Evolutionary conservation across 768 basidiomycete genomes (phyloP), one percentile per base, ranked within the genome.

Genomic region (Tricholoma matsutake): DNA sequence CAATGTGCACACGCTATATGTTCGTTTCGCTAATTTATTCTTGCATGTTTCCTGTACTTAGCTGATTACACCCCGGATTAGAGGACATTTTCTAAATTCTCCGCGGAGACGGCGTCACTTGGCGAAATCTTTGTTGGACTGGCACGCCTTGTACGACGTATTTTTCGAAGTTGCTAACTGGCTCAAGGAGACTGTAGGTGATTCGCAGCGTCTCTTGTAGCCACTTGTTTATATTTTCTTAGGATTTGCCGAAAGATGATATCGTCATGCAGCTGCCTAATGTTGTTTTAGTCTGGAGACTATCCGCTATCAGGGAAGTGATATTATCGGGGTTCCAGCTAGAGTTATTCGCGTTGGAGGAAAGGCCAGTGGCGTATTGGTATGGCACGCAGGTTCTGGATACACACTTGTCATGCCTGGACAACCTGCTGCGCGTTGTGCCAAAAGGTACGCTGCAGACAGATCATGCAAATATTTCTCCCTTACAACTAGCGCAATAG

Each of bases 301-400:
- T 91, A 16, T 74, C 81, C 4, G 73, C 81, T 9, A 78, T 90
- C 3, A 81, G 84, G 39, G 90, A 94, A 64, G 78, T 94, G 13
- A 71, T 92, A 4, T 75, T 88, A 47, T 87, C 90, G 1, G 92
- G 89, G 2, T 89, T 91, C 63, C 90, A 93, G 70, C 72, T 92
- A 20, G 88, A 90, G 49, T 71, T 94, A 6, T 91, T 92, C 66
- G 77, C 83, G 20, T 71, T 79, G 0, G 83, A 88, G 45, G 92
- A 94, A 67, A 82, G 77, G 34, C 77, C 87, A 0, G 84, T 91
- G 62, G 87, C 91, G 2, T 92, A 93, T 72, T 92, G 90, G 87
- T 90, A 90, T 67, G 75, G 78, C 5, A 69, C 81, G 2, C 79
- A 81, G 47, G 79, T 92, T 3, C 73, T 88, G 1, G 83, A 86